Conservation (phyloP, 805 yeast genomes). For the Candida sonorensis region DNA sequence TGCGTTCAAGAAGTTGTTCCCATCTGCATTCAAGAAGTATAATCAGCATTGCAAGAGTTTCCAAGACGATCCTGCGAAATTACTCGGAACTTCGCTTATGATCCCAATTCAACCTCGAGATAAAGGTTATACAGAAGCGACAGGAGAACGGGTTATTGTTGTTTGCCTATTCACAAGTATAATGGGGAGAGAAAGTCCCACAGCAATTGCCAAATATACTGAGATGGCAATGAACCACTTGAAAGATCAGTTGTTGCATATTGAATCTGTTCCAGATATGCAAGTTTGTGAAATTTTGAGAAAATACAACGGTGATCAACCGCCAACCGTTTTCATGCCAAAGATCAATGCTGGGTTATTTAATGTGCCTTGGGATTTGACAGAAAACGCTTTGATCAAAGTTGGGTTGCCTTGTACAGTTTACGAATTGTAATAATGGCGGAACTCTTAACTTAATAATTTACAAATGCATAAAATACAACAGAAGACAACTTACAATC, state of each 20-base stretch:
- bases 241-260: conserved; percentile 27
- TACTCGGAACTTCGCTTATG: conserved; percentile 52
- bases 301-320: background rate
- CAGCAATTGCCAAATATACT: conserved; percentile 47
- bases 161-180: conserved; percentile 74
- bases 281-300: background rate
- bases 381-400: conserved; percentile 45
- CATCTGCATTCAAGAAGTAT: conserved; percentile 49
- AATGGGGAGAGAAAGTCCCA: conserved; percentile 40
- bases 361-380: conserved; percentile 69
- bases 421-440: conserved; percentile 31
- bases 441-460: too few species aligned
- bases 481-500: too few species aligned
- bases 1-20: conserved; percentile 46
- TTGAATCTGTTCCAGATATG: conserved; percentile 5
- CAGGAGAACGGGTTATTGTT: conserved; percentile 26
- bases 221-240: conserved; percentile 42
- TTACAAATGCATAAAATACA: too few species aligned
- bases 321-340: conserved; percentile 49
- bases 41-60: conserved; percentile 32
- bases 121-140: conserved; percentile 23
- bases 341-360: conserved; percentile 77
- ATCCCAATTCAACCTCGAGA: conserved; percentile 30
- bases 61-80: conserved; percentile 16
- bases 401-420: conserved; percentile 35